Percentiles rank a stretch among this genome's conserved stretches.
phyloP scores from a whole-genome alignment of 2,329 filamentous ascomycete species.

The Paraphaeosphaeria minitans region DNA sequence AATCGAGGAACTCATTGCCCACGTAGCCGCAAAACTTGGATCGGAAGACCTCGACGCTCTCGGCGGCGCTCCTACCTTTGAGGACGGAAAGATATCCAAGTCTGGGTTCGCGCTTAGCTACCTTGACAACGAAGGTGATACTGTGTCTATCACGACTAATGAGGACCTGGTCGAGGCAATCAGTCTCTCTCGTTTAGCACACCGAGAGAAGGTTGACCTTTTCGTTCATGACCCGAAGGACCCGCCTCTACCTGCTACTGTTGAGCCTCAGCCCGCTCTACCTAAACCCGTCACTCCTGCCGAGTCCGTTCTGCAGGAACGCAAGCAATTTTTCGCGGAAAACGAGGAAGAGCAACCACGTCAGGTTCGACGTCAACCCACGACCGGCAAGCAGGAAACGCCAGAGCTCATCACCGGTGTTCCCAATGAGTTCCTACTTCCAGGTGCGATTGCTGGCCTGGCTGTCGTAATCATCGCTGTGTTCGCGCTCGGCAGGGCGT shows the following conservation, averaged over 20 bases:
- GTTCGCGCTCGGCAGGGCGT: constrained; percentile 80
- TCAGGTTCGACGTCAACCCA: constrained; percentile 50
- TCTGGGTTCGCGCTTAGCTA: constrained; percentile 93
- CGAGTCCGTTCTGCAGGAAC: constrained; percentile 55
- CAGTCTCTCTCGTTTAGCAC: constrained; percentile 74
- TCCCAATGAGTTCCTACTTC: constrained; percentile 90
- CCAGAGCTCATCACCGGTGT: constrained; percentile 83
- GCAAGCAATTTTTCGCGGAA: constrained; percentile 55
- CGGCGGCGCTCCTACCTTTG: constrained; percentile 77
- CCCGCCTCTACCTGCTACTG: constrained; percentile 72
- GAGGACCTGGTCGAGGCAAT: constrained; percentile 92
- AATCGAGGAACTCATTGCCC: constrained; percentile 75
- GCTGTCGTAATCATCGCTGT: constrained; percentile 93
- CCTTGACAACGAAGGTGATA: constrained; percentile 94
- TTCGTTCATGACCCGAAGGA: constrained; percentile 94
- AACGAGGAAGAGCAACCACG: constrained; percentile 62
- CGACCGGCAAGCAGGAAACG: constrained; percentile 59
- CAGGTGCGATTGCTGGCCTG: constrained; percentile 92
- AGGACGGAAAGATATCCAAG: constrained; percentile 76
- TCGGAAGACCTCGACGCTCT: constrained; percentile 75
- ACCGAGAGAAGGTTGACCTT: constrained; percentile 91
- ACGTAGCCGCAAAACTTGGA: constrained; percentile 84
- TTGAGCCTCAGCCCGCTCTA: constrained; percentile 63
- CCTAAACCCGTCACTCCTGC: constrained; percentile 58
- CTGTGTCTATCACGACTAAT: constrained; percentile 94